These are phyloP conservation scores for Hypoxylon crocopeplum DNA, from an alignment of 495 filamentous ascomycete species.

Conservation along the genomic window DNA sequence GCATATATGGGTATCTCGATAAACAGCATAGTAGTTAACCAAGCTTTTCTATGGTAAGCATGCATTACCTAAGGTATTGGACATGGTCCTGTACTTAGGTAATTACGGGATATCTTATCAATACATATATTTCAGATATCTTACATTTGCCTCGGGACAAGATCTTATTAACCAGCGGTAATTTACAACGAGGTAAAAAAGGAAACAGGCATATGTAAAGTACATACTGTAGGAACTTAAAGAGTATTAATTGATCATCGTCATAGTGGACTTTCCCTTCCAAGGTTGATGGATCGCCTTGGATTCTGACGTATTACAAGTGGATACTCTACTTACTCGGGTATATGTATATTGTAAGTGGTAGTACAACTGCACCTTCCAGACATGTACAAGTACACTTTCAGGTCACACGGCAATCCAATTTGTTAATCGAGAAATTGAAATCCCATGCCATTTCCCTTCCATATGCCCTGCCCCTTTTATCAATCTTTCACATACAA, in stretches of 20 bases:
- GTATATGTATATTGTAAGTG: slow-evolving; percentile 5
- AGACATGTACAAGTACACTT: slow-evolving; percentile 30
- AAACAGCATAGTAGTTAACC: too few relatives aligned
- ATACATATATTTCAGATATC: too few relatives aligned
- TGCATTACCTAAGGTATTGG: too few relatives aligned
- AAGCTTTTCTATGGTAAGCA: too few relatives aligned
- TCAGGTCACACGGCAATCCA: slow-evolving; percentile 36
- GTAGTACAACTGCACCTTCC: slow-evolving; percentile 12
- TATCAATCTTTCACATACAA: slow-evolving; percentile 7
- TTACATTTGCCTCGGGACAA: too few relatives aligned
- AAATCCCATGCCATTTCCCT: slow-evolving; percentile 41
- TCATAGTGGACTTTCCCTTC: slow-evolving; percentile 9
- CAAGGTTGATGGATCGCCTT: slow-evolving; percentile 23
- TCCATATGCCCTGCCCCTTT: slow-evolving; percentile 35
- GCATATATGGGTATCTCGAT: too few relatives aligned
- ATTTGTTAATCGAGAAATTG: slow-evolving; percentile 40
- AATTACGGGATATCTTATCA: too few relatives aligned
- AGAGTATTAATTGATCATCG: slow-evolving; percentile 20
- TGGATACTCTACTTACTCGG: slow-evolving; percentile 1
- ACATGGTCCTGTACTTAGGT: too few relatives aligned
- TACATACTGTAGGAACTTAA: too few relatives aligned
- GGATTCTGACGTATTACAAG: slow-evolving; percentile 23
- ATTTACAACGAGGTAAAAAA: too few relatives aligned
- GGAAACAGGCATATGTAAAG: too few relatives aligned
- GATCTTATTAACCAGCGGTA: too few relatives aligned